These are phyloP conservation scores for Ustilaginoidea virens DNA, from an alignment of 2,329 filamentous ascomycete genomes.

Conservation along the genomic window DNA sequence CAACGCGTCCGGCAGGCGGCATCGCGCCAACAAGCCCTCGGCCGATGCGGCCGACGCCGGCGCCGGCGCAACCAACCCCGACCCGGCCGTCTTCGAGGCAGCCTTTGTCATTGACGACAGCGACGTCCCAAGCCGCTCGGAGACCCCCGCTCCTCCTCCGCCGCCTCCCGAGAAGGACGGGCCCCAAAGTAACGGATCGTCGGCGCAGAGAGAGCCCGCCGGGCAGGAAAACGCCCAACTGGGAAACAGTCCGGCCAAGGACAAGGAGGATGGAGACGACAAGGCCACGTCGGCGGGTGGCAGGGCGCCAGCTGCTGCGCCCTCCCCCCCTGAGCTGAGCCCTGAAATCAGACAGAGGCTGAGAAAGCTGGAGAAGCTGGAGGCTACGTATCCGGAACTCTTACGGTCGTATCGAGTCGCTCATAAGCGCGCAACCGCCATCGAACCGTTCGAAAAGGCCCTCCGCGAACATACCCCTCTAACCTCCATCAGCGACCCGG, in stretches of 20 bases:
- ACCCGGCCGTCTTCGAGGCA: slow-evolving; percentile 76
- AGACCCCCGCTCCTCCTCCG: slow-evolving; percentile 36
- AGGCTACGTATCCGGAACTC: slow-evolving; percentile 76
- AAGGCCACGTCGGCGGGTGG: slow-evolving; percentile 5
- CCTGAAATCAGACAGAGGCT: slow-evolving; percentile 62
- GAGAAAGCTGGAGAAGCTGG: slow-evolving; percentile 78
- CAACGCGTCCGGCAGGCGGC: slow-evolving; percentile 9
- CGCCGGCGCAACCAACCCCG: slow-evolving; percentile 38
- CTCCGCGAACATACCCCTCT: slow-evolving; percentile 87
- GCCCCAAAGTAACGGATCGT: slow-evolving; percentile 7
- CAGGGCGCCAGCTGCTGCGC: background rate
- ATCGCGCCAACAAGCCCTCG: slow-evolving; percentile 24
- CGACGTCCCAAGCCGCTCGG: slow-evolving; percentile 47
- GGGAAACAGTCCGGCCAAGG: slow-evolving; percentile 7
- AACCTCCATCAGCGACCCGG: slow-evolving; percentile 73
- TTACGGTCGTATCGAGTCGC: slow-evolving; percentile 84
- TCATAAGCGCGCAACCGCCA: slow-evolving; percentile 69
- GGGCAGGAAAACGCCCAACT: slow-evolving; percentile 10
- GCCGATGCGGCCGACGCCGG: slow-evolving; percentile 25
- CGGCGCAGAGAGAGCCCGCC: slow-evolving; percentile 6
- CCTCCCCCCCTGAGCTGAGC: slow-evolving; percentile 38
- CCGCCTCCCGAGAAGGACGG: slow-evolving; percentile 20
- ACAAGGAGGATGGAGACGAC: slow-evolving; percentile 9
- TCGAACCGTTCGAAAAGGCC: slow-evolving; percentile 85
- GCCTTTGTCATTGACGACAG: slow-evolving; percentile 80